These are phyloP conservation scores for Agaricus subrufescens DNA, from an alignment of 768 basidiomycete genomes.

Conservation along the genomic window DNA sequence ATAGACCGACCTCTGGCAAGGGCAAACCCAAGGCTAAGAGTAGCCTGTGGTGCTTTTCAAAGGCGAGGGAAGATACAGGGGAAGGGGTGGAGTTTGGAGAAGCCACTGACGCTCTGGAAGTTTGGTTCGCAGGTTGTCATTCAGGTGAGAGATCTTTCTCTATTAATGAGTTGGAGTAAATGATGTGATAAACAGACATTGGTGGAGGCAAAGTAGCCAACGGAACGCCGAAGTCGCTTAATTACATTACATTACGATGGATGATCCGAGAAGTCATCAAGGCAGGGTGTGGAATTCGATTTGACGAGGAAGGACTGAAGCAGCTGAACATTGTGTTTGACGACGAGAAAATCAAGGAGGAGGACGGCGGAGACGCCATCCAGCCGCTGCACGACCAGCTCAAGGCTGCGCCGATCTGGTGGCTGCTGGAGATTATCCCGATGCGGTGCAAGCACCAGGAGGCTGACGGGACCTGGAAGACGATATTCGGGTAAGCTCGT, in stretches of 20 bases:
- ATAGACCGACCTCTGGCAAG: slow-evolving; percentile 27
- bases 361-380: slow-evolving; percentile 35
- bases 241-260: slow-evolving; percentile 68
- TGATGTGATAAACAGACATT: slow-evolving; percentile 41
- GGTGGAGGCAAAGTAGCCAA: slow-evolving; percentile 61
- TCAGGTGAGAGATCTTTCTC: slow-evolving; percentile 37
- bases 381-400: slow-evolving; percentile 53
- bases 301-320: slow-evolving; percentile 45
- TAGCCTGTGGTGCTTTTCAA: no score
- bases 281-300: slow-evolving; percentile 56
- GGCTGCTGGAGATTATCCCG: slow-evolving; percentile 69
- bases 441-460: slow-evolving; percentile 54
- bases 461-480: slow-evolving; percentile 47
- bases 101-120: slow-evolving; percentile 56
- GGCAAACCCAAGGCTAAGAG: neutral
- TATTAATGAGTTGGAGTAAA: neutral
- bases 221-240: slow-evolving; percentile 36
- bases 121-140: slow-evolving; percentile 80
- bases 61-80: no score
- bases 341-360: slow-evolving; percentile 11
- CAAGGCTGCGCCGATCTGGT: slow-evolving; percentile 45
- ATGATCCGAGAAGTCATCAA: slow-evolving; percentile 66
- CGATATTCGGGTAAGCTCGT: slow-evolving; percentile 45
- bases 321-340: slow-evolving; percentile 32
- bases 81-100: neutral